Base-by-base conservation (phyloP, 106 monocot genomes). In the Cymbidium sinense region DNA sequence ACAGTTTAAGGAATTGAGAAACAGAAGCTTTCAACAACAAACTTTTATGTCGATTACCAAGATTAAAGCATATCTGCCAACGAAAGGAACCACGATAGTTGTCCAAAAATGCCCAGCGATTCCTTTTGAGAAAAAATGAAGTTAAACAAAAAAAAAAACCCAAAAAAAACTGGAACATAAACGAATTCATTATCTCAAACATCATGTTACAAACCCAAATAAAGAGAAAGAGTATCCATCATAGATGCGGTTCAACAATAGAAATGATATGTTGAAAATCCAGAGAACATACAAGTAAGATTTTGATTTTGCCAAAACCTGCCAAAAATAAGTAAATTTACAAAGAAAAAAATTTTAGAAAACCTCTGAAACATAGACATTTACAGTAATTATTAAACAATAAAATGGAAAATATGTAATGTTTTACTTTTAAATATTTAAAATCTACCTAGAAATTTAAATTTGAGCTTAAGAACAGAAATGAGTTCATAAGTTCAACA, bases 51-150 rank as follows among this genome's bases (percentile, higher is more conserved):
- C 61, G 28, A 47, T 74, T 98, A 98, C 96, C 94, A 64, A 98
- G 85, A 79, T 98, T 98, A 80, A 94, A 98, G 87, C 96, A 98
- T 83, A 98, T 98, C 21, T 98, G 96, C 96, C 96, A 98, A 70
- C 96, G 88, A 83, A 98, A 98, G 73, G 90, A 87, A 36, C 96
- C 96, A 20, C 96, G 86, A 43, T 94, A 81, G 4, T 87, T 83
- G 73, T 98, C 96, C 51, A 98, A 70, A 70, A 92, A 90, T 50
- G 87, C 82, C 78, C 84, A 89, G 20, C 70, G 76, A 82, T 87
- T 34, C 82, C 96, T 98, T 76, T 87, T 84, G n/a, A 50, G 6
- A 77, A 34, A 1, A 47, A 25, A 79, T 50, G 47, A 76, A 8
- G 35, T 78, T 64, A 6, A 31, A 78, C 21, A 11, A 78, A 71